Conservation (phyloP, 192 early-diverging fungal genomes). For the Coemansia sp. region DNA sequence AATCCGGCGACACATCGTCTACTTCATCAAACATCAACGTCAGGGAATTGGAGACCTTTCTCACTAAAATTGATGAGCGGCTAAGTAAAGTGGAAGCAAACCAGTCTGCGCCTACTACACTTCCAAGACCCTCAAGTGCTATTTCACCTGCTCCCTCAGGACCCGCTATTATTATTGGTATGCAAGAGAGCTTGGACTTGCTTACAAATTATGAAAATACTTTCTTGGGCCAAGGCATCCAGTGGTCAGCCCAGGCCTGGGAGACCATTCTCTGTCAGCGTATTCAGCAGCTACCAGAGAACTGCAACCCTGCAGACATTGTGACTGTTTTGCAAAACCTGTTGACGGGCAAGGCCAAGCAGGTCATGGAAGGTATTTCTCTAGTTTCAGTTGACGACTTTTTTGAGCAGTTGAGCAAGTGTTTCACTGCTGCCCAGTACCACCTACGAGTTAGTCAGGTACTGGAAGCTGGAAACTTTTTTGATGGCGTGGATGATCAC, state of each 20-base stretch:
- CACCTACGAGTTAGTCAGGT: background rate
- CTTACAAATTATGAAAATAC: background rate
- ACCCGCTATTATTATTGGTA: background rate
- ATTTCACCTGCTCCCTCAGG: background rate
- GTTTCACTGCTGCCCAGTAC: background rate
- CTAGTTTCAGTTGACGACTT: background rate
- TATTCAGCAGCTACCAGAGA: background rate
- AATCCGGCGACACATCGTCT: too few relatives aligned
- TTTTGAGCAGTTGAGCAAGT: background rate
- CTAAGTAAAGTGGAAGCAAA: too few relatives aligned
- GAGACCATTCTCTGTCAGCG: background rate
- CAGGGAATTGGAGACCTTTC: too few relatives aligned
- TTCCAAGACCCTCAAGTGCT: background rate
- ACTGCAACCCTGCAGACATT: background rate
- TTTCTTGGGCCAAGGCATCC: background rate
- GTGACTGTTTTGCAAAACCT: background rate
- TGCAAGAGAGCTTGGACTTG: background rate
- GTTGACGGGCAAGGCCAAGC: background rate
- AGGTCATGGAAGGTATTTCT: background rate
- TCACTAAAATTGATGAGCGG: too few relatives aligned
- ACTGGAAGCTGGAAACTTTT: background rate
- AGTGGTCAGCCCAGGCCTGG: background rate
- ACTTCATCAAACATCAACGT: too few relatives aligned
- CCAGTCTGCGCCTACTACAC: too few relatives aligned
- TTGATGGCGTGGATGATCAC: background rate